Percentiles rank a stretch among this genome's conserved stretches.
Conservation (phyloP, 2,329 filamentous ascomycete genomes). For the Boeremia exigua region DNA sequence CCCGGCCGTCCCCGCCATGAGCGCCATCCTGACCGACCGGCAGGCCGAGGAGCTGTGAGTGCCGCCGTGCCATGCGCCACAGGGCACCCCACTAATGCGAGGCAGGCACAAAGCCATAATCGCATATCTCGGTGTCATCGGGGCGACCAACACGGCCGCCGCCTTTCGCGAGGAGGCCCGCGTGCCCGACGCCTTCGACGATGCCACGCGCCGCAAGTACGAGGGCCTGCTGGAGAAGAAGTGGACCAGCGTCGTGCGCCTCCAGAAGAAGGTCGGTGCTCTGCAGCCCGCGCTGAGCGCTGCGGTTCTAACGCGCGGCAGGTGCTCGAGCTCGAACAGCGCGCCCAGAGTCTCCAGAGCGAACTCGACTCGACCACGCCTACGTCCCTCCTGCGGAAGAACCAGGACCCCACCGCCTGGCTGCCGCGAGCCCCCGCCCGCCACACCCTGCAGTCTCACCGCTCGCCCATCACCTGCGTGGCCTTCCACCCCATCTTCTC, state of each 20-base stretch:
- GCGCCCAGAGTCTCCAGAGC: constrained; percentile 73
- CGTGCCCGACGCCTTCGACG: constrained; percentile 76
- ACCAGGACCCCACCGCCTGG: constrained; percentile 85
- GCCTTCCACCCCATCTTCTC: constrained; percentile 94
- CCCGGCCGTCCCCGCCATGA: constrained; percentile 61
- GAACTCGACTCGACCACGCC: constrained; percentile 87
- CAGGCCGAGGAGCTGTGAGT: constrained; percentile 90
- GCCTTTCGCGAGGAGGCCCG: constrained; percentile 79
- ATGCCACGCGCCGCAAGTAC: constrained; percentile 88
- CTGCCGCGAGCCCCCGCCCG: constrained; percentile 82
- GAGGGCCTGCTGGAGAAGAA: constrained; percentile 95
- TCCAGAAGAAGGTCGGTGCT: constrained; percentile 84
- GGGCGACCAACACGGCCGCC: constrained; percentile 71
- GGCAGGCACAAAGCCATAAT: constrained; percentile 89
- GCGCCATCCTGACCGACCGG: constrained; percentile 74
- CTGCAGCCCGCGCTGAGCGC: background rate
- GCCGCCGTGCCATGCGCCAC: constrained; percentile 1
- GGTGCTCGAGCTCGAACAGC: constrained; percentile 92
- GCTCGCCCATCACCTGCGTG: constrained; percentile 80
- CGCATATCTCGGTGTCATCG: constrained; percentile 80
- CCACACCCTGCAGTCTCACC: constrained; percentile 83
- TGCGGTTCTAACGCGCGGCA: constrained; percentile 47
- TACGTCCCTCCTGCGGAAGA: constrained; percentile 76
- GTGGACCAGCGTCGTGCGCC: constrained; percentile 92
- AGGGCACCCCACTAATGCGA: constrained; percentile 21